Conservation (phyloP, 1,284 basidiomycete species). For the Malassezia cuniculi region DNA sequence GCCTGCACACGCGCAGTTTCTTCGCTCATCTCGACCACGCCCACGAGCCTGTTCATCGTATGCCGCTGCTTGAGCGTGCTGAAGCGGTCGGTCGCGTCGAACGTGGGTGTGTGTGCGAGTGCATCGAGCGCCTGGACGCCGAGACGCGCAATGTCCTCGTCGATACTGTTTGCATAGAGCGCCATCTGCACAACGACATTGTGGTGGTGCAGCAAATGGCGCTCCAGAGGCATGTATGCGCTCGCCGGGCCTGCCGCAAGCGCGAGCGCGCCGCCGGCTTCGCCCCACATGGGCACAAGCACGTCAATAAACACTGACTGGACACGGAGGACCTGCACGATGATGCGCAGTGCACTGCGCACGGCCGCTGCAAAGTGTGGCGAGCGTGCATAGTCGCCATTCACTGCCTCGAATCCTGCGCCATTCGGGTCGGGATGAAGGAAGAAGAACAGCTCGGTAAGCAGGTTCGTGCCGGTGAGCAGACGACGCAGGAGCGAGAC, state of each 20-base stretch:
- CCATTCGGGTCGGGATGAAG: slow-evolving; percentile 46
- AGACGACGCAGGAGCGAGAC: slow-evolving; percentile 72
- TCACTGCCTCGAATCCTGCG: slow-evolving; percentile 48
- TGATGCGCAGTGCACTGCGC: slow-evolving; percentile 65
- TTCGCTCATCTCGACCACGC: slow-evolving; percentile 65
- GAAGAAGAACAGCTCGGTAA: slow-evolving; percentile 61
- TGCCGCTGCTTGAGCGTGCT: slow-evolving; percentile 39
- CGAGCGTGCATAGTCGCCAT: slow-evolving; percentile 59
- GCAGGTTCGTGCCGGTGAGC: slow-evolving; percentile 60
- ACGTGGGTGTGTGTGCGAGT: slow-evolving; percentile 53
- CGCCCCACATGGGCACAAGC: slow-evolving; percentile 63
- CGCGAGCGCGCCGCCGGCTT: slow-evolving; percentile 38
- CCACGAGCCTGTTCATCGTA: slow-evolving; percentile 55
- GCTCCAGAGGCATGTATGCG: slow-evolving; percentile 67
- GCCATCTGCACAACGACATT: slow-evolving; percentile 71
- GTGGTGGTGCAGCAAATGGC: slow-evolving; percentile 53
- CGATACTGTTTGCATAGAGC: slow-evolving; percentile 62
- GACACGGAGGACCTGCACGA: slow-evolving; percentile 66
- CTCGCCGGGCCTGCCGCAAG: slow-evolving; percentile 18
- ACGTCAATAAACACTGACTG: slow-evolving; percentile 83
- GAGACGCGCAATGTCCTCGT: slow-evolving; percentile 63
- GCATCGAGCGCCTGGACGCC: slow-evolving; percentile 64
- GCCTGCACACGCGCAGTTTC: slow-evolving; percentile 75
- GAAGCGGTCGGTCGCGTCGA: slow-evolving; percentile 53
- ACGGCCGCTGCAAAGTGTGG: slow-evolving; percentile 59